Evolutionary conservation across 257 asterid genomes (phyloP), one percentile per base, ranked within the genome.

Genomic region (Sherardia arvensis): DNA sequence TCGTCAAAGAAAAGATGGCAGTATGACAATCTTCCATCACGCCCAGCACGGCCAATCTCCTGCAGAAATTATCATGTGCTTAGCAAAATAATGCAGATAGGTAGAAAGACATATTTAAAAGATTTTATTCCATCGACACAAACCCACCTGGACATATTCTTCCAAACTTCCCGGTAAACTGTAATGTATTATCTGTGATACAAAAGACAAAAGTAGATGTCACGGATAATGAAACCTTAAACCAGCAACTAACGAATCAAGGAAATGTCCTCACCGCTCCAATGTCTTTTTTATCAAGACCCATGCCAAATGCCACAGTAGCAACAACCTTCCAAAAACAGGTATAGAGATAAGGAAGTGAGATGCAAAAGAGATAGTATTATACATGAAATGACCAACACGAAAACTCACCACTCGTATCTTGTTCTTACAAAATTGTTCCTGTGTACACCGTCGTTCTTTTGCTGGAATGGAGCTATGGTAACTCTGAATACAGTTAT

Each of bases 41-140:
- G 99, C 54, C 99, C 97, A 66, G 99, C 96, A 77, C 99, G 99
- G n/a, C 99, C 99, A 66, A 87, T 89, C 84, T 89, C 99, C 97
- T 92, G 69, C 78, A 75, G 43, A 18, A 18, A 59, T 73, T 49
- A 72, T 56, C 53, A 18, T 43, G 33, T n/a, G 43, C 59, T 30
- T 38, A 40, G 62, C 27, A 15, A 30, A 62, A 18, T 26, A 6
- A 34, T 28, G 57, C 26, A 68, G 61, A 22, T 5, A 11, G 12
- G 45, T 34, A 23, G 58, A 28, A 53, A 25, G 32, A 54, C 20
- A 7, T 12, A 18, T 38, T 36, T 11, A 38, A 38, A 10, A 11
- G 47, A 38, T 38, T 11, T 12, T 38, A 12, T 38, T 38, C 47
- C 18, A 38, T 32, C 34, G 34, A 3, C 34, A 70, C 61, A 38